Evolutionary conservation across 148 eudicot genomes (phyloP).

Genomic region (Drosera capensis): DNA sequence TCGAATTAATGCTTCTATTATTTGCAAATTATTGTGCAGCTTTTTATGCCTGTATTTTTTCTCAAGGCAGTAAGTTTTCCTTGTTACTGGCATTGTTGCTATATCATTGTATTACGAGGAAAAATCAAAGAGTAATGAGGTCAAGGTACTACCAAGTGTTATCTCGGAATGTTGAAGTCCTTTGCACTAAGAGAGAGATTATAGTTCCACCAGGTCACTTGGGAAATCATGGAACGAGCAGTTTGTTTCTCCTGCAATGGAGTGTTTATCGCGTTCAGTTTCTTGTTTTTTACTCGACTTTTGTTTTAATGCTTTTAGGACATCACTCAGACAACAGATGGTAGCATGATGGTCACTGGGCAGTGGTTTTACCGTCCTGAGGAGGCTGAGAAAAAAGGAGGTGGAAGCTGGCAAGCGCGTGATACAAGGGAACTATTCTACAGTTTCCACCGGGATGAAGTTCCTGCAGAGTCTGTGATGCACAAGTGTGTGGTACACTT

Average conservation of each 20-base stretch:
- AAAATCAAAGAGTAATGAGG: too few species aligned
- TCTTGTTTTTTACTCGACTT: neutral
- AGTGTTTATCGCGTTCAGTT: neutral
- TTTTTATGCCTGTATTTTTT: too few species aligned
- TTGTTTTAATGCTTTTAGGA: conserved; percentile 33
- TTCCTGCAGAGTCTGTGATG: conserved; percentile 96
- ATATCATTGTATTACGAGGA: too few species aligned
- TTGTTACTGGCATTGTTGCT: too few species aligned
- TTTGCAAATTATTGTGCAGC: too few species aligned
- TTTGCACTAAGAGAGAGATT: too few species aligned
- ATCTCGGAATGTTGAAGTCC: too few species aligned
- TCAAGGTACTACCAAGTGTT: too few species aligned
- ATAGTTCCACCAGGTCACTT: too few species aligned
- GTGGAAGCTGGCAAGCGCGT: conserved; percentile 74
- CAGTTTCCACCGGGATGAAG: conserved; percentile 91
- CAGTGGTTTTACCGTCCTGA: conserved; percentile 99
- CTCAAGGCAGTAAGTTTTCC: too few species aligned
- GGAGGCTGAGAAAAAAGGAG: conserved; percentile 76
- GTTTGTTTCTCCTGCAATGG: neutral
- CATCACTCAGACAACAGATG: conserved; percentile 40
- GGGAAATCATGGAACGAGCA: too few species aligned
- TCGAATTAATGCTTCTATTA: too few species aligned
- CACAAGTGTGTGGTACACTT: conserved; percentile 95
- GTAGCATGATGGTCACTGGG: conserved; percentile 64
- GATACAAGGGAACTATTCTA: conserved; percentile 90